Percentiles rank a stretch among this genome's conserved stretches.
These are phyloP conservation scores for Kwoniella bestiolae DNA, from an alignment of 768 basidiomycete species.

Conservation along the genomic window DNA sequence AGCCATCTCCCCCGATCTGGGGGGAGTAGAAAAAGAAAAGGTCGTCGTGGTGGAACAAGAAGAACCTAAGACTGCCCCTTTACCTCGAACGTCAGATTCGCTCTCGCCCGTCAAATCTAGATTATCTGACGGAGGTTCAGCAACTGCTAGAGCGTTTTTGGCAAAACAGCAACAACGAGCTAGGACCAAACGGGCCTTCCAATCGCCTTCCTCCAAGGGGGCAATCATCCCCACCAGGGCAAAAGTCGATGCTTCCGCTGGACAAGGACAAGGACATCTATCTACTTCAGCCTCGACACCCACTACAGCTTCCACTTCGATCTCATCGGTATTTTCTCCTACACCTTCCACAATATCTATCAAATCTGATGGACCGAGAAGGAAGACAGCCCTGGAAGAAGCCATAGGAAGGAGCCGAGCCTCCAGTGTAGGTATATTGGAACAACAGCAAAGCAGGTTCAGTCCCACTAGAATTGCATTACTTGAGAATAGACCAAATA, in stretches of 20 bases:
- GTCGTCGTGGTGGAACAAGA: not conserved
- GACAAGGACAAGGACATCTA: not conserved
- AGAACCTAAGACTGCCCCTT: slow-evolving; percentile 10
- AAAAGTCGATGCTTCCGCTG: not conserved
- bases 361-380: slow-evolving; percentile 16
- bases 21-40: not conserved
- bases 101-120: slow-evolving; percentile 11
- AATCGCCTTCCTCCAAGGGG: slow-evolving; percentile 32
- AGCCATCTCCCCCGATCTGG: slow-evolving; percentile 35
- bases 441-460: slow-evolving; percentile 11
- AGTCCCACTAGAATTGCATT: slow-evolving; percentile 18
- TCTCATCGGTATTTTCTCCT: slow-evolving; percentile 14
- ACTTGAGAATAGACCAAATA: slow-evolving; percentile 1
- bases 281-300: slow-evolving; percentile 7
- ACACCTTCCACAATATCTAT: slow-evolving; percentile 7
- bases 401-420: slow-evolving; percentile 45
- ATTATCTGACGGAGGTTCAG: slow-evolving; percentile 25
- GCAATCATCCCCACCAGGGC: slow-evolving; percentile 15
- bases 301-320: slow-evolving; percentile 6
- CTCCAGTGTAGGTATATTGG: slow-evolving; percentile 28
- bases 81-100: not conserved
- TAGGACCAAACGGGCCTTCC: slow-evolving; percentile 43
- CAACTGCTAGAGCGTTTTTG: slow-evolving; percentile 38
- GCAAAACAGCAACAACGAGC: slow-evolving; percentile 50
- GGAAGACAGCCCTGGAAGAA: slow-evolving; percentile 45